phyloP scores from a whole-genome alignment of 495 filamentous ascomycete species.

The Sabuloglossum arenarium region DNA sequence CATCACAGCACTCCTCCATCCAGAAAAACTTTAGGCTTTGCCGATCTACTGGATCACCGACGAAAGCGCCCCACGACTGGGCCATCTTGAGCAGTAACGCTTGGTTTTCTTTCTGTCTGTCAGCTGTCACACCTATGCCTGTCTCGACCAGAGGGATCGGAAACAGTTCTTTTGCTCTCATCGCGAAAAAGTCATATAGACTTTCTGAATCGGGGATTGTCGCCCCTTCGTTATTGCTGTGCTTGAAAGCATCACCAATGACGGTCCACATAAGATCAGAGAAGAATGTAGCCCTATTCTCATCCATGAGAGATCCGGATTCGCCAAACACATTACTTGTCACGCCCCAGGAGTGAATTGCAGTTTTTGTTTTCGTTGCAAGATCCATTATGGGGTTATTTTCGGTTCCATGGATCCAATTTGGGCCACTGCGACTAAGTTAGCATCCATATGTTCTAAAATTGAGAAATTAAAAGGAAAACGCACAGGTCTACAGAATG shows the following conservation, averaged over 20 bases:
- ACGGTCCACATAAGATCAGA: constrained; percentile 55
- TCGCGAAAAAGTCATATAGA: constrained; percentile 55
- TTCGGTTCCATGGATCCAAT: constrained; percentile 85
- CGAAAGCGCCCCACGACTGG: constrained; percentile 71
- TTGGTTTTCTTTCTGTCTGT: constrained; percentile 24
- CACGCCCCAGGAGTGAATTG: constrained; percentile 35
- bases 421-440: constrained; percentile 41
- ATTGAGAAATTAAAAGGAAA: constrained; percentile 2
- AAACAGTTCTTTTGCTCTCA: constrained; percentile 32
- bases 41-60: constrained; percentile 51
- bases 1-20: constrained; percentile 88
- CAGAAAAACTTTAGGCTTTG: constrained; percentile 89
- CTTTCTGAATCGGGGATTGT: constrained; percentile 45
- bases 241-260: constrained; percentile 55
- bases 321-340: constrained; percentile 37
- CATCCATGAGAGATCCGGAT: constrained; percentile 34
- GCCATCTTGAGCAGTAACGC: constrained; percentile 39
- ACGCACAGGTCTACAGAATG: constrained; percentile 28
- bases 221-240: constrained; percentile 46
- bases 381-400: constrained; percentile 71
- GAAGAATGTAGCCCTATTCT: constrained; percentile 28
- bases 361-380: constrained; percentile 44
- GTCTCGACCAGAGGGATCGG: not conserved
- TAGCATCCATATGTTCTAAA: constrained; percentile 1
- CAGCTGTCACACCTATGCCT: not conserved